Base-by-base conservation (phyloP, 192 early-diverging fungal genomes). In the Gonapodya sp. region DNA sequence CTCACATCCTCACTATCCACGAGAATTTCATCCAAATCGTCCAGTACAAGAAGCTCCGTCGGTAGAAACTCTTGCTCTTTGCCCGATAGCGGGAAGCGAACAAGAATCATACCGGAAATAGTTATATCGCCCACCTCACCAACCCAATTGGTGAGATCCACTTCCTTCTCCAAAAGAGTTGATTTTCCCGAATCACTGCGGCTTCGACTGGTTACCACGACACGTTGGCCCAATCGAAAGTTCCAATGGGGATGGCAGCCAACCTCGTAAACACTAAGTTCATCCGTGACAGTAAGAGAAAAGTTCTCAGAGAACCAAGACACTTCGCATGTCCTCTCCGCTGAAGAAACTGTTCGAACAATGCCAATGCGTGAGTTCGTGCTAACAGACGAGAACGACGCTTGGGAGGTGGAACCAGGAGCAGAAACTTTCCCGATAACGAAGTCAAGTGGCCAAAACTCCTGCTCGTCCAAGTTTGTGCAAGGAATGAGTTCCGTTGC, bases 391-490 rank as follows among this genome's bases (percentile, higher is more conserved):
- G 75, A 18, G 8, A 33, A 16, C 8, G 8, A 2, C 75, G 75
- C 75, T 8, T 2, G 31, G 18, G 75, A 34, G 2, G 75, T 77
- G 75, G 18, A 77, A 8, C 24, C 46, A 8, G 46, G 8, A 16
- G 46, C 46, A 64, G 46, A 24, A 16, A 64, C 46, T 24, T 64
- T 64, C 24, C 46, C 46, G 24, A 77, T 33, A 34, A 77, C 75
- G 31, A 32, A 77, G 31, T 77, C 75, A 16, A 77, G 16, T 33
- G 75, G 75, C 75, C 75, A 77, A 33, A 77, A 18, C 31, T 77
- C 75, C 75, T 77, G 75, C 8, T 77, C 75, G 31, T 77, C 75
- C 18, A 77, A 14, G 75, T 77, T 77, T 8, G 18, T 77, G 75
- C 75, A 77, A 33, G 75, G 75, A 33, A 77, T 77, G 31, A 77